phyloP scores from a whole-genome alignment of 2,329 filamentous ascomycete species.

The Dactylellina cionopaga region DNA sequence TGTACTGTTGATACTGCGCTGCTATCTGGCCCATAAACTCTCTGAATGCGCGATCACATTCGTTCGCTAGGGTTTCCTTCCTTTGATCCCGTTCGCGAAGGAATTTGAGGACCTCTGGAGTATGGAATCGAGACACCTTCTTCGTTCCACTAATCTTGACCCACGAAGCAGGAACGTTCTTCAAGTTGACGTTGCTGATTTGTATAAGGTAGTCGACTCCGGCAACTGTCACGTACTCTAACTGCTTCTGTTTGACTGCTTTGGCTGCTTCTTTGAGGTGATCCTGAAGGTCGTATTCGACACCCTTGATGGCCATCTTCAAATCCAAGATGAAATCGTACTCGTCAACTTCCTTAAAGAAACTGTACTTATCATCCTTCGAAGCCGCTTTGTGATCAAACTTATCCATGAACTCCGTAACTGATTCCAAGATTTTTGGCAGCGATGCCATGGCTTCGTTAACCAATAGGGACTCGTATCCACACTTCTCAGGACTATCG shows the following conservation, averaged over 20 bases:
- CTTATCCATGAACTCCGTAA: slow-evolving; percentile 79
- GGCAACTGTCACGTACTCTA: slow-evolving; percentile 82
- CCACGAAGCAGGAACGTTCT: slow-evolving; percentile 92
- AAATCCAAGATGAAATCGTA: slow-evolving; percentile 88
- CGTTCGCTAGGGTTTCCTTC: slow-evolving; percentile 89
- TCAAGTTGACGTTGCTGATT: slow-evolving; percentile 78
- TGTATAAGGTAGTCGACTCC: slow-evolving; percentile 93
- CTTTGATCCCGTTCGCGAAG: slow-evolving; percentile 91
- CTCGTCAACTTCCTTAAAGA: slow-evolving; percentile 78
- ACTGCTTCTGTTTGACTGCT: slow-evolving; percentile 74
- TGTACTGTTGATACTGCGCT: slow-evolving; percentile 85
- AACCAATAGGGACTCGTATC: slow-evolving; percentile 77
- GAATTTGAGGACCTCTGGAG: slow-evolving; percentile 84
- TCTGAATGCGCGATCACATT: slow-evolving; percentile 84
- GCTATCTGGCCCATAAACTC: slow-evolving; percentile 78
- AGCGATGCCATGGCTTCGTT: slow-evolving; percentile 77
- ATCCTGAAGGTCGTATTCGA: slow-evolving; percentile 86
- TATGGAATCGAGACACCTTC: slow-evolving; percentile 89
- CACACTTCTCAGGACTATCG: slow-evolving; percentile 72
- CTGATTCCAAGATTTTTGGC: slow-evolving; percentile 77
- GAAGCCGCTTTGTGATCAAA: slow-evolving; percentile 87
- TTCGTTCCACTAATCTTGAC: slow-evolving; percentile 94
- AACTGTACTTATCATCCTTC: slow-evolving; percentile 89
- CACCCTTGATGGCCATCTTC: slow-evolving; percentile 85
- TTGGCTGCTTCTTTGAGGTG: slow-evolving; percentile 77